phyloP scores from a whole-genome alignment of 441 rosid species.

The Adansonia rubrostipa region DNA sequence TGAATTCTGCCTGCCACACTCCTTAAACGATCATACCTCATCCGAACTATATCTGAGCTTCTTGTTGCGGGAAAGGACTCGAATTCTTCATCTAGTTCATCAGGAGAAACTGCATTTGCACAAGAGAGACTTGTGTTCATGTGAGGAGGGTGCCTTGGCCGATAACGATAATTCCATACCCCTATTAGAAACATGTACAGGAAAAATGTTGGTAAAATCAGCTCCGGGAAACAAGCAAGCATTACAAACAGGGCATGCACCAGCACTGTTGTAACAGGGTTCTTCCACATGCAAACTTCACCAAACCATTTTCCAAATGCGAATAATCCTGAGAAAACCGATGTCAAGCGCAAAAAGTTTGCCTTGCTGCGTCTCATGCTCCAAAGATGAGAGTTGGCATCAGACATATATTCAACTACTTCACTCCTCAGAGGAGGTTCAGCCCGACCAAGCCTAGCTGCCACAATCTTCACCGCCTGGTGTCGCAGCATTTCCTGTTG shows the following conservation, averaged over 20 bases:
- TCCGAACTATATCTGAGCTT: slow-evolving; percentile 49
- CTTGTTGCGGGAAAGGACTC: slow-evolving; percentile 73
- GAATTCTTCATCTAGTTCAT: slow-evolving; percentile 89
- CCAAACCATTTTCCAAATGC: slow-evolving; percentile 71
- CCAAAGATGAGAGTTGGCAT: slow-evolving; percentile 84
- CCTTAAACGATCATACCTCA: slow-evolving; percentile 84
- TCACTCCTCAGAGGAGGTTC: slow-evolving; percentile 92
- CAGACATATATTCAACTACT: slow-evolving; percentile 86
- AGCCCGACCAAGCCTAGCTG: slow-evolving; percentile 75
- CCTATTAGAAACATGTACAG: slow-evolving; percentile 79
- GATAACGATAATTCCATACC: slow-evolving; percentile 73
- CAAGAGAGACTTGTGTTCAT: slow-evolving; percentile 77
- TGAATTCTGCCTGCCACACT: slow-evolving; percentile 84
- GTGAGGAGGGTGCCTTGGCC: slow-evolving; percentile 83
- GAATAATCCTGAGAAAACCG: slow-evolving; percentile 69
- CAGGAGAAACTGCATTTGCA: slow-evolving; percentile 68
- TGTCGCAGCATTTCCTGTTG: slow-evolving; percentile 82
- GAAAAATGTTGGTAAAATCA: slow-evolving; percentile 76
- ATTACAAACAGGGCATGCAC: slow-evolving; percentile 65
- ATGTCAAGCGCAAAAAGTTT: slow-evolving; percentile 71
- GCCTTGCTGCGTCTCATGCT: slow-evolving; percentile 98
- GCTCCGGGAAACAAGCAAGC: slow-evolving; percentile 75
- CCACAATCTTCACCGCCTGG: slow-evolving; percentile 83
- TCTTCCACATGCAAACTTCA: slow-evolving; percentile 85
- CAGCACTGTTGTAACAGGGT: slow-evolving; percentile 57